A percentile compares a stretch with the other conserved stretches of the same genome.
These are phyloP conservation scores for Mycena polygramma DNA, from an alignment of 768 basidiomycete species.

Conservation along the genomic window DNA sequence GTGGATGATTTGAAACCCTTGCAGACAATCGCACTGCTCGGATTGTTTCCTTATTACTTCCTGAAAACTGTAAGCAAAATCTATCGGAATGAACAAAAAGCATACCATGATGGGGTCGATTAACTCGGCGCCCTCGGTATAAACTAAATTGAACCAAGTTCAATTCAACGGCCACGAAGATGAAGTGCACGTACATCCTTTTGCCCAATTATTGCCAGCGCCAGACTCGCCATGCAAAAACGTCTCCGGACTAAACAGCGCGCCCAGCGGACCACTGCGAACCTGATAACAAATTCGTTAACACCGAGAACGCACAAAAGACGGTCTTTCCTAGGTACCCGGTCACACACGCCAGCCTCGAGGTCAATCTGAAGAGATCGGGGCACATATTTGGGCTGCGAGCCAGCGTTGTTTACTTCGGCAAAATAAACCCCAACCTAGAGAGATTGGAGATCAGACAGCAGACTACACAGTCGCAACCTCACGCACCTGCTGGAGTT, in stretches of 20 bases:
- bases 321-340: slow-evolving; percentile 57
- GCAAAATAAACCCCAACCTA: slow-evolving; percentile 88
- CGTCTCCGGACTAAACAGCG: slow-evolving; percentile 90
- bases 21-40: slow-evolving; percentile 86
- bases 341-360: slow-evolving; percentile 88
- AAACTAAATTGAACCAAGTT: slow-evolving; percentile 61
- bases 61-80: slow-evolving; percentile 44
- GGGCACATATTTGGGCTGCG: slow-evolving; percentile 83
- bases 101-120: slow-evolving; percentile 83
- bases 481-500: slow-evolving; percentile 74
- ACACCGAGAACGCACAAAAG: background rate
- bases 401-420: slow-evolving; percentile 69
- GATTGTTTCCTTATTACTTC: slow-evolving; percentile 86
- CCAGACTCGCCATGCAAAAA: slow-evolving; percentile 72
- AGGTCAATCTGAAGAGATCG: slow-evolving; percentile 92
- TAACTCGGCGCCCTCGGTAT: slow-evolving; percentile 95
- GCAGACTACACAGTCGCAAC: slow-evolving; percentile 37
- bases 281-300: slow-evolving; percentile 55
- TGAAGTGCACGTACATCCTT: slow-evolving; percentile 78
- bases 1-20: slow-evolving; percentile 92
- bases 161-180: slow-evolving; percentile 31
- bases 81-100: background rate
- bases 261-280: slow-evolving; percentile 76
- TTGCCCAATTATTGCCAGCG: slow-evolving; percentile 97
- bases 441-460: slow-evolving; percentile 6